A percentile compares a stretch with the other conserved stretches of the same genome.
phyloP scores from a whole-genome alignment of 106 monocot genomes.

The Dioscorea dumetorum region DNA sequence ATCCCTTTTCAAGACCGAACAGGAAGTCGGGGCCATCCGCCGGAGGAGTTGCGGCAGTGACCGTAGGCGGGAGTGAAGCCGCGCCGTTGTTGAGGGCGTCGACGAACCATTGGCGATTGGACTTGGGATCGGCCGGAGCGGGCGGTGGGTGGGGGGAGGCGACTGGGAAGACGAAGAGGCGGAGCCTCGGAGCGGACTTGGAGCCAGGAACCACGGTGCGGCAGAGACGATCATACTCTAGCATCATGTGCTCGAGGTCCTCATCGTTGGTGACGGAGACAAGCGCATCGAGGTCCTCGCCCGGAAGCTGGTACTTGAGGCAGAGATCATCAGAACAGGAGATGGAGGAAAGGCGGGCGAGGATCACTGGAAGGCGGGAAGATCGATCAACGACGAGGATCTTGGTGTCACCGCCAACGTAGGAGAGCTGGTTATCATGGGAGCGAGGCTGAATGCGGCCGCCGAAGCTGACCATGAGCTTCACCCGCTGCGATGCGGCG shows the following conservation, averaged over 20 bases:
- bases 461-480: slow-evolving; percentile 71
- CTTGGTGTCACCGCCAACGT: slow-evolving; percentile 75
- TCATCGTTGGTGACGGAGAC: slow-evolving; percentile 88
- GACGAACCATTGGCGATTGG: slow-evolving; percentile 46
- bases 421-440: slow-evolving; percentile 63
- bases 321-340: slow-evolving; percentile 30
- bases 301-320: slow-evolving; percentile 94
- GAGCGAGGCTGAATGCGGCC: slow-evolving; percentile 61
- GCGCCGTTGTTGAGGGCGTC: slow-evolving; percentile 36
- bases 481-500: slow-evolving; percentile 18
- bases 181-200: slow-evolving; percentile 22
- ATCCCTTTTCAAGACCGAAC: slow-evolving; percentile 45
- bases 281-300: slow-evolving; percentile 85
- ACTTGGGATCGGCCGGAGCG: slow-evolving; percentile 8
- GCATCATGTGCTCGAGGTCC: slow-evolving; percentile 84
- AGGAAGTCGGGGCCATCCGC: slow-evolving; percentile 36
- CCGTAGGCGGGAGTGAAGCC: not conserved
- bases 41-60: not conserved
- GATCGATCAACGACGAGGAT: slow-evolving; percentile 54
- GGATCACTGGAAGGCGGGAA: slow-evolving; percentile 31
- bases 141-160: too few species aligned
- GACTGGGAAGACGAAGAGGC: slow-evolving; percentile 47
- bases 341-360: slow-evolving; percentile 33
- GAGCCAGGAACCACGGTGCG: slow-evolving; percentile 16
- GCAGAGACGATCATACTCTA: slow-evolving; percentile 65